These are phyloP conservation scores for Albizia julibrissin DNA, from an alignment of 306 rosid species.

Conservation along the genomic window DNA sequence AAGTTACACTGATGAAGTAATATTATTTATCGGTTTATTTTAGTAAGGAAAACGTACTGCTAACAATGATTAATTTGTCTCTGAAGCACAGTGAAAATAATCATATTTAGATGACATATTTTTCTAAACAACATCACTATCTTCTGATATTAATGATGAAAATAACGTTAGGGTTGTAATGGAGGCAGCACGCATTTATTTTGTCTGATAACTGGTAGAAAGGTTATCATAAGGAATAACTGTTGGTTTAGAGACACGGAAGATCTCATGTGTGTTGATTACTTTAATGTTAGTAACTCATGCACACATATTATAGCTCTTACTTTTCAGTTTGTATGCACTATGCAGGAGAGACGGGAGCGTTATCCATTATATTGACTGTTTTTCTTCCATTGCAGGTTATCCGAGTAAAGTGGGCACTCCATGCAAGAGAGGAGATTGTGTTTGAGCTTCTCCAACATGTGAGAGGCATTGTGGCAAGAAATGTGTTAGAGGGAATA, in stretches of 20 bases:
- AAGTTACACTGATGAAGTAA: background rate
- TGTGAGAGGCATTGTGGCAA: conserved; percentile 67
- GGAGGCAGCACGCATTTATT: background rate
- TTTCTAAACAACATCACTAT: background rate
- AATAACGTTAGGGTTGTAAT: background rate
- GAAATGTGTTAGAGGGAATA: conserved; percentile 59
- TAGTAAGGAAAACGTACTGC: background rate
- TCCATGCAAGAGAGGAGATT: conserved; percentile 96
- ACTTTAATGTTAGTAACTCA: background rate
- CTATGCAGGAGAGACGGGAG: background rate
- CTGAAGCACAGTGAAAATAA: background rate
- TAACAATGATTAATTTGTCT: conserved; percentile 2
- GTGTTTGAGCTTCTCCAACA: conserved; percentile 87
- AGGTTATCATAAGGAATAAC: background rate
- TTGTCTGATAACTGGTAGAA: background rate
- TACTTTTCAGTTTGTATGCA: background rate
- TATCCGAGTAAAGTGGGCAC: conserved; percentile 97
- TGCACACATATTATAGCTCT: background rate
- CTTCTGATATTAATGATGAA: background rate
- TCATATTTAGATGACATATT: background rate
- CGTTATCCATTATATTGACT: conserved; percentile 4
- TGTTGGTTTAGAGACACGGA: background rate
- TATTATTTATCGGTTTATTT: background rate
- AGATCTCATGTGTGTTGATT: background rate
- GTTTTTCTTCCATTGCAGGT: conserved; percentile 58